These are phyloP conservation scores for Pisolithus albus DNA, from an alignment of 768 basidiomycete species.

Conservation along the genomic window DNA sequence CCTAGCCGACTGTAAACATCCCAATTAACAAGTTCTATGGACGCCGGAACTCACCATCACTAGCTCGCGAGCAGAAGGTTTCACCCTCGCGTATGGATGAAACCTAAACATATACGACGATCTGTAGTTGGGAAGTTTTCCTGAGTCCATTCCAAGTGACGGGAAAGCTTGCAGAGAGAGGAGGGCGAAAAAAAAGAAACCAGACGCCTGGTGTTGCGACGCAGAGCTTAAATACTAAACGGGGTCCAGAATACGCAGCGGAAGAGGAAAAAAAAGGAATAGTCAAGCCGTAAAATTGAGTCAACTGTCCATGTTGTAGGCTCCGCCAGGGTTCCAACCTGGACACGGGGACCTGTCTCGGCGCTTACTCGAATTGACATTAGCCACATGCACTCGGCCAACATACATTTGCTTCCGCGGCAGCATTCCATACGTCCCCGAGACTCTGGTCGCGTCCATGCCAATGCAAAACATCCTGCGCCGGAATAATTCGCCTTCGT, in stretches of 20 bases:
- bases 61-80: constrained; percentile 3
- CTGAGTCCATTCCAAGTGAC: neutral
- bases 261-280: neutral
- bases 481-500: too few species aligned
- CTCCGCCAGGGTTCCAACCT: too few species aligned
- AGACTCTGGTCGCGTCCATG: too few species aligned
- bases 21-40: too few species aligned
- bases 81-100: constrained; percentile 8
- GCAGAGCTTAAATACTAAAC: neutral
- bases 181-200: neutral
- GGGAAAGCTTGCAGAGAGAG: neutral
- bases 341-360: too few species aligned
- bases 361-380: too few species aligned
- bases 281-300: neutral
- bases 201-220: neutral
- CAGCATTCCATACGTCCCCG: too few species aligned
- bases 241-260: neutral
- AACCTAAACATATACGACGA: constrained; percentile 7
- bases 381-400: too few species aligned
- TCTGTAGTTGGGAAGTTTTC: constrained; percentile 7
- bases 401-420: too few species aligned
- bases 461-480: too few species aligned
- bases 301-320: neutral
- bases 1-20: neutral
- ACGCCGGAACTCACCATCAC: neutral